phyloP scores from a whole-genome alignment of 2,329 filamentous ascomycete species.

The Purpureocillium takamizusanense region DNA sequence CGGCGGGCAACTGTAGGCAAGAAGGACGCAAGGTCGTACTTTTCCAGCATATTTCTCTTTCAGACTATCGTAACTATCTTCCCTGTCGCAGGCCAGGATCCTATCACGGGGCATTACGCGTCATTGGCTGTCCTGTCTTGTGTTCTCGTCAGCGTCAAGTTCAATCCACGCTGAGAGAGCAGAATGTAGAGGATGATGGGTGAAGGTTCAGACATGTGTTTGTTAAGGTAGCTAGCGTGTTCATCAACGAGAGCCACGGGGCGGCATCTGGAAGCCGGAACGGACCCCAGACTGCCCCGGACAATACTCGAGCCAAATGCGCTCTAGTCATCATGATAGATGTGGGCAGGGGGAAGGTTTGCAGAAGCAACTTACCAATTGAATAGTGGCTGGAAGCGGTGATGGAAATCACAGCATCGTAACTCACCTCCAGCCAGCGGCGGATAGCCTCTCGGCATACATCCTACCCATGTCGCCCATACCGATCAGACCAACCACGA shows the following conservation, averaged over 20 bases:
- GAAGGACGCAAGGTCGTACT: constrained; percentile 48
- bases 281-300: constrained; percentile 52
- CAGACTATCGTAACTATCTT: constrained; percentile 78
- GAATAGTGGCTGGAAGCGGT: constrained; percentile 11
- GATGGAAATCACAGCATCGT: constrained; percentile 2
- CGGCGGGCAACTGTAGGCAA: background rate
- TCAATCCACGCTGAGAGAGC: background rate
- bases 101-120: constrained; percentile 37
- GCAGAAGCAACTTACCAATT: constrained; percentile 23
- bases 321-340: constrained; percentile 94
- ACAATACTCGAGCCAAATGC: constrained; percentile 99
- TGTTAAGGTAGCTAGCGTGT: constrained; percentile 93
- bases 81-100: constrained; percentile 88
- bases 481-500: constrained; percentile 86
- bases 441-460: constrained; percentile 83
- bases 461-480: constrained; percentile 99
- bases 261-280: constrained; percentile 61
- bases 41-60: constrained; percentile 73
- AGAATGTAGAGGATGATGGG: too few relatives aligned
- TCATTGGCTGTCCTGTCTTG: constrained; percentile 15
- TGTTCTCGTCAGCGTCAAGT: background rate
- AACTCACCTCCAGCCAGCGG: constrained; percentile 87
- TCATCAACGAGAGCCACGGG: constrained; percentile 84
- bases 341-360: constrained; percentile 18
- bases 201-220: constrained; percentile 69